These are phyloP conservation scores for Collybia nuda DNA, from an alignment of 768 basidiomycete genomes.

Conservation along the genomic window DNA sequence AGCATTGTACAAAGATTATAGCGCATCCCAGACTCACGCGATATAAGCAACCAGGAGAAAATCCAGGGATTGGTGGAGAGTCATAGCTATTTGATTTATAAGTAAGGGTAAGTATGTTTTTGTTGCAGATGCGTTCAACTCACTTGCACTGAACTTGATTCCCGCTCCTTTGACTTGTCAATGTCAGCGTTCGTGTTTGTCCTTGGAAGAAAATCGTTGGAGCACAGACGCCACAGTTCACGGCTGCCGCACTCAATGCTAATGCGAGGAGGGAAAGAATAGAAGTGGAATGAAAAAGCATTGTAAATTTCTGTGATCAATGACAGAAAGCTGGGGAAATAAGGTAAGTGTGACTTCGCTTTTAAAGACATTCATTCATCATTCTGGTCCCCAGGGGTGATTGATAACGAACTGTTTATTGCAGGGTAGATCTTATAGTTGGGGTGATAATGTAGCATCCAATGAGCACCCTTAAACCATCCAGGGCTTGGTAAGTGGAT, in stretches of 20 bases:
- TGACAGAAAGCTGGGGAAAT: too few species aligned
- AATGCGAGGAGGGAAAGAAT: too few species aligned
- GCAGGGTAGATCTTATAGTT: too few species aligned
- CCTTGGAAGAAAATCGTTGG: conserved; percentile 9
- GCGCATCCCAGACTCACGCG: background rate
- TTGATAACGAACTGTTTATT: too few species aligned
- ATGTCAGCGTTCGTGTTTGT: conserved; percentile 7
- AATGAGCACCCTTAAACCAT: too few species aligned
- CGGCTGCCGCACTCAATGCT: background rate
- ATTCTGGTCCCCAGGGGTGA: too few species aligned
- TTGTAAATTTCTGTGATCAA: too few species aligned
- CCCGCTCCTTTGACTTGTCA: background rate
- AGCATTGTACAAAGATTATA: background rate
- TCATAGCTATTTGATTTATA: background rate
- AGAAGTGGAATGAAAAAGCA: too few species aligned
- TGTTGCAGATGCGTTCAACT: background rate
- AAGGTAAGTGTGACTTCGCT: too few species aligned
- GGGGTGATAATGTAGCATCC: too few species aligned
- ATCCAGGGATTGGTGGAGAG: conserved; percentile 4
- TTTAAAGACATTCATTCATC: too few species aligned
- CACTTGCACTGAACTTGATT: conserved; percentile 10
- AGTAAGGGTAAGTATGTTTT: background rate
- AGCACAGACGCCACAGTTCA: conserved; percentile 7
- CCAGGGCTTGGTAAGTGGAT: too few species aligned
- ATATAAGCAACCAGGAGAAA: conserved; percentile 3